Base-by-base conservation (phyloP, 805 yeast genomes). In the Cyberlindnera petersonii region DNA sequence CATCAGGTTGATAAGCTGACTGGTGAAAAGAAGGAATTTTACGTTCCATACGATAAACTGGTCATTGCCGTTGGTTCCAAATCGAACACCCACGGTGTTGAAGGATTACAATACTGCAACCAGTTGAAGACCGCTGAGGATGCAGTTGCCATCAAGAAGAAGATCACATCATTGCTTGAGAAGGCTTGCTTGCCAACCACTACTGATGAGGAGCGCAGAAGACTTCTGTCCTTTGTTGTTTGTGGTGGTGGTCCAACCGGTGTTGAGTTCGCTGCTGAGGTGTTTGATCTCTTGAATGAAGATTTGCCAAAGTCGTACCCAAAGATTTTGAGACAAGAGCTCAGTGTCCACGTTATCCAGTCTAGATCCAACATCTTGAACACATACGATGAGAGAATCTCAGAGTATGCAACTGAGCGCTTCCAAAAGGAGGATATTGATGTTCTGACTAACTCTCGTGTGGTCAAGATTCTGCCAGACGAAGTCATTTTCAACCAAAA, bases 231-330 rank as follows among this genome's bases (percentile, higher is more conserved):
- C 37, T 79, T 79, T 58, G 84, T 79, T 11, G 73, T 79, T 24
- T 79, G 85, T 58, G 86, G 86, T 45, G 86, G 86, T 44, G 86
- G 86, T 31, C 85, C 86, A 39, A 79, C 86, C 1, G 86, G 86
- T 50, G 83, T 77, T 24, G 86, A 79, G 55, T 72, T 79, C 50
- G 86, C 87, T 22, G 84, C 86, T 23, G 87, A 80, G 59, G 72
- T 80, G 21, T 78, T 66, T 48, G 87, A 80, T 52, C 58, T 80
- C 49, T 63, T 80, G 55, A 78, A 79, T 53, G 86, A 80, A 58
- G 86, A 80, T 55, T 59, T 80, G 49, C 66, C 70, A 31, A 67
- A 71, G 40, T 59, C 66, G 37, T 80, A 74, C 59, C 86, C 86
- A 40, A 69, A 69, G 49, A 66, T 79, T 34, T 60, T 80, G 33